Evolutionary conservation across 2,329 filamentous ascomycete species (phyloP), one percentile per base, ranked within the genome.

Genomic region (Ophiostoma tasmaniense): DNA sequence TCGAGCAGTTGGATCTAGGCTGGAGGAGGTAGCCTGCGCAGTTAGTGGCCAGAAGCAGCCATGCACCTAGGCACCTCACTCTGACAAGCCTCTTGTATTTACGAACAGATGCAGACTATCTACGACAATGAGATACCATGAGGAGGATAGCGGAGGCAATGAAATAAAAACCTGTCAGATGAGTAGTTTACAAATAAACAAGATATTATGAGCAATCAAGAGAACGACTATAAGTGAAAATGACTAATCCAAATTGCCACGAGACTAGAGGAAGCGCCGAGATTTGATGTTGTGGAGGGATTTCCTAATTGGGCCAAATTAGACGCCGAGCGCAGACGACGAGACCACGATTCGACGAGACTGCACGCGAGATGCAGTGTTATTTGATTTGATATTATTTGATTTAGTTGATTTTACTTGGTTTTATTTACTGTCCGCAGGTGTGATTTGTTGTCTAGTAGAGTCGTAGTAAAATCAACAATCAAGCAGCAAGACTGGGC

Each of bases 271-370:
- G 28, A 62, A 39, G 61, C 61, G 61, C 61, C 61, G 61, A 64
- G 30, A 35, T 28, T 25, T 25, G 50, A 17, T 42, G 35, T 25
- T 64, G 35, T 64, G 61, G 30, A 10, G 64, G 22, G 25, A n/a
- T 50, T 66, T 28, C 33, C 62, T 25, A 22, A 65, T 65, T 42
- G 35, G 33, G 62, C 62, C 64, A 65, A 45, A 65, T 65, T 65
- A 65, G 64, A 65, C 64, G 64, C 64, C 64, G 14, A 64, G 30
- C 5, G 28, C 35, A 37, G 20, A 17, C 64, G 22, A 45, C 35
- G 64, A 45, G 62, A 8, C 22, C 11, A 4, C 64, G 64, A 65
- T 65, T 65, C 35, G 64, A 39, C 37, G 64, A 42, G 20, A 33
- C 20, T n/a, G 25, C 17, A 35, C 59, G 50, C 50, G 50, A 55